Conservation (phyloP, 306 rosid species). For the Dalbergia cultrata region DNA sequence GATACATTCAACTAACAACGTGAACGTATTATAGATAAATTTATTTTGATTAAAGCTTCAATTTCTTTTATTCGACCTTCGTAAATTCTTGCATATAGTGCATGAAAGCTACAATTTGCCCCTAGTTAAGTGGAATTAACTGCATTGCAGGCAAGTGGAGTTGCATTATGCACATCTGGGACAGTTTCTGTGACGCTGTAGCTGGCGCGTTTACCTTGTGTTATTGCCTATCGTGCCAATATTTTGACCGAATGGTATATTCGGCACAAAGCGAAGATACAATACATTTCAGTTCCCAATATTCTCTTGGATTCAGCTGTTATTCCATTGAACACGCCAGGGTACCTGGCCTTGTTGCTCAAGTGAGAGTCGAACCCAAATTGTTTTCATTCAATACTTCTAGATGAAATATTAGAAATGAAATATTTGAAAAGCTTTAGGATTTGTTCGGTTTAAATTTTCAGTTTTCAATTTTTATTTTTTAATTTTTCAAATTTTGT, state of each 20-base stretch:
- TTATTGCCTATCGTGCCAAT: slow-evolving; percentile 89
- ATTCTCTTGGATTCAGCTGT: slow-evolving; percentile 76
- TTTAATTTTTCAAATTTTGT: too few species aligned
- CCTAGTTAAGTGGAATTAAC: slow-evolving; percentile 36
- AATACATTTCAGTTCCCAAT: slow-evolving; percentile 83
- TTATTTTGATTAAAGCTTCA: neutral
- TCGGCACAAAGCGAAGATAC: slow-evolving; percentile 69
- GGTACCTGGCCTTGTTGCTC: slow-evolving; percentile 63
- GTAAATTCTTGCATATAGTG: slow-evolving; percentile 11
- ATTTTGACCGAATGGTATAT: slow-evolving; percentile 84
- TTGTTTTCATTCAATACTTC: neutral
- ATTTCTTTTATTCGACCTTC: neutral
- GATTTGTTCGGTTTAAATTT: too few species aligned
- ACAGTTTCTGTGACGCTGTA: slow-evolving; percentile 85
- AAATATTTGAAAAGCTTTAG: slow-evolving; percentile 19
- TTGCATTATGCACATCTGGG: slow-evolving; percentile 91
- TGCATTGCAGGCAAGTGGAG: slow-evolving; percentile 79
- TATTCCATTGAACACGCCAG: slow-evolving; percentile 73
- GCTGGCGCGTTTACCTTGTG: slow-evolving; percentile 86
- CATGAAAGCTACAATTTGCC: slow-evolving; percentile 29
- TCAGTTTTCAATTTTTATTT: too few species aligned
- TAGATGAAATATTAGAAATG: neutral
- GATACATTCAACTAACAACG: slow-evolving; percentile 16
- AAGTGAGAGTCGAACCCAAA: slow-evolving; percentile 49
- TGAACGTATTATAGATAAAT: neutral